A percentile compares a stretch with the other conserved stretches of the same genome.
Evolutionary conservation across 108 stramenopile genomes (phyloP).

Genomic region (Nannochloropsis granulata): DNA sequence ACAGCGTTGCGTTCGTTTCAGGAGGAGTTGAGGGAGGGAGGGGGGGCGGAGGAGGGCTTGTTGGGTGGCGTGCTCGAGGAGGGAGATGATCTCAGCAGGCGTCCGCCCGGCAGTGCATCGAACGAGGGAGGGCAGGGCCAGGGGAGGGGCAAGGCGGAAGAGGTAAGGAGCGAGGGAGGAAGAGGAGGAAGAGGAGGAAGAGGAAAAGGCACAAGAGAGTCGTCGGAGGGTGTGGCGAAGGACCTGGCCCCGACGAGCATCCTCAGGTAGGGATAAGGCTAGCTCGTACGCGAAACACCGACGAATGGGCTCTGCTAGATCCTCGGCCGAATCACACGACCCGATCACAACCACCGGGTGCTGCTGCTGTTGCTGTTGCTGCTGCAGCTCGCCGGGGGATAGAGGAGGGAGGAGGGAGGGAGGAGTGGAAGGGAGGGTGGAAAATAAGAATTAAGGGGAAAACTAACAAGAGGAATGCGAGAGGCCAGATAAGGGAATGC

Average conservation of each 20-base stretch:
- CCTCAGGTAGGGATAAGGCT: neutral
- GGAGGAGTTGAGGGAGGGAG: neutral
- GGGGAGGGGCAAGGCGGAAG: neutral
- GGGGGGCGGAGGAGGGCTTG: too few relatives aligned
- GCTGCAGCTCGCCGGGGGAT: neutral
- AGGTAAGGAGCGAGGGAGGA: neutral
- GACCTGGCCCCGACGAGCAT: too few relatives aligned
- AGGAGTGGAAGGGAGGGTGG: too few relatives aligned
- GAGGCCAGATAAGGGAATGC: too few relatives aligned
- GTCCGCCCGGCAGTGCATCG: neutral
- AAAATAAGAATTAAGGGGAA: too few relatives aligned
- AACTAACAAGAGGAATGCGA: too few relatives aligned
- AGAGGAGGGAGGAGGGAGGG: too few relatives aligned
- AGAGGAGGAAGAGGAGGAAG: neutral
- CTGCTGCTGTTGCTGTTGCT: neutral
- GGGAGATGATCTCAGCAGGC: neutral
- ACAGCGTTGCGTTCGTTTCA: neutral
- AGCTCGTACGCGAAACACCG: slow-evolving; percentile 21
- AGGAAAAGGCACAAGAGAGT: neutral
- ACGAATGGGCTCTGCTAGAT: neutral
- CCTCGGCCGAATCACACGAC: slow-evolving; percentile 1
- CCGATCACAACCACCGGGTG: slow-evolving; percentile 2
- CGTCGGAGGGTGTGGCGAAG: neutral
- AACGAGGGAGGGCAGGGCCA: neutral
- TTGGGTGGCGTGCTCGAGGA: too few relatives aligned